Percentiles rank a stretch among this genome's conserved stretches.
phyloP scores from a whole-genome alignment of 2,329 filamentous ascomycete species.

The Talaromyces funiculosus region DNA sequence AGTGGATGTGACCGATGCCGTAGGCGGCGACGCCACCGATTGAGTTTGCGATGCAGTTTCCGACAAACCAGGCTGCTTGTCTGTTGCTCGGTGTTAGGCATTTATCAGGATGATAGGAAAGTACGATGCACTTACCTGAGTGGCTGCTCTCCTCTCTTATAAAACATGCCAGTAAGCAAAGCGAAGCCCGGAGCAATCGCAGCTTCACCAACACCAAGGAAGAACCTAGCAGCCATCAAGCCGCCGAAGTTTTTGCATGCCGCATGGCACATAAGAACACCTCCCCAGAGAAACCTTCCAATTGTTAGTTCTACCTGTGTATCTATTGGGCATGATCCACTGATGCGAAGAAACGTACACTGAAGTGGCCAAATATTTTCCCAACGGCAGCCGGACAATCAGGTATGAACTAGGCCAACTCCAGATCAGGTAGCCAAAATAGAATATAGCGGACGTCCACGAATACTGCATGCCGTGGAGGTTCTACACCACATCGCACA shows the following conservation, averaged over 20 bases:
- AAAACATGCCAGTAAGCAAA: conserved; percentile 43
- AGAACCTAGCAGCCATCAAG: conserved; percentile 47
- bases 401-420: neutral
- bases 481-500: neutral
- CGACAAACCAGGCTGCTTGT: conserved; percentile 6
- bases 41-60: conserved; percentile 1
- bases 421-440: conserved; percentile 11
- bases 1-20: conserved; percentile 27
- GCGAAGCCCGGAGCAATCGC: conserved; percentile 44
- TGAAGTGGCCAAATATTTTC: conserved; percentile 5
- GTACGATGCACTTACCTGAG: neutral
- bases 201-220: conserved; percentile 50
- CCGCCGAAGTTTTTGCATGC: conserved; percentile 42
- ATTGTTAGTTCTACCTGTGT: neutral
- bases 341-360: neutral
- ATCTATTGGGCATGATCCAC: neutral
- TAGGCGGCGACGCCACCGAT: conserved; percentile 37
- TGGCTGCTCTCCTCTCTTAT: conserved; percentile 50
- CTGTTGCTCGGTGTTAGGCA: neutral
- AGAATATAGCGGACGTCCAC: conserved; percentile 5
- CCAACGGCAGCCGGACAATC: conserved; percentile 4
- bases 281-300: conserved; percentile 34
- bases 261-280: conserved; percentile 45
- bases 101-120: neutral
- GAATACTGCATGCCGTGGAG: conserved; percentile 8